Conservation (phyloP, 192 early-diverging fungal species). For the Coemansia interrupta region DNA sequence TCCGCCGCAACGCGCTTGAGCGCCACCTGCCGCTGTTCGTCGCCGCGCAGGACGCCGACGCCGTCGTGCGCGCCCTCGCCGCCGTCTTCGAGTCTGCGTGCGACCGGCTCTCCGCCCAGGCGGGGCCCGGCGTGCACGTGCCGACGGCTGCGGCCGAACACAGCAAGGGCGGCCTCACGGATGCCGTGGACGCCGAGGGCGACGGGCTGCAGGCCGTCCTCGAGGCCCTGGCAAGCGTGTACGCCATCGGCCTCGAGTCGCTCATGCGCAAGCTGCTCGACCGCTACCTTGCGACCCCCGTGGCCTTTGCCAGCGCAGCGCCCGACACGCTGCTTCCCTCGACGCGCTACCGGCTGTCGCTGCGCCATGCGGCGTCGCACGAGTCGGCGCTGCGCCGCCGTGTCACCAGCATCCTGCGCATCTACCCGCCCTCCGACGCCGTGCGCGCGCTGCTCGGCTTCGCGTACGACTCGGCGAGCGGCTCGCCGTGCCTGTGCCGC, state of each 20-base stretch:
- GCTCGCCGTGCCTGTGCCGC: constrained; percentile 55
- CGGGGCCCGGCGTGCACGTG: not conserved
- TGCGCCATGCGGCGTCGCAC: constrained; percentile 23
- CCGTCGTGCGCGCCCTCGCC: constrained; percentile 17
- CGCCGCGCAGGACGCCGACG: constrained; percentile 12
- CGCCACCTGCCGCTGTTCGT: constrained; percentile 26
- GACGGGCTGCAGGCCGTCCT: constrained; percentile 20
- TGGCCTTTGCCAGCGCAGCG: constrained; percentile 8
- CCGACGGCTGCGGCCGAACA: not conserved
- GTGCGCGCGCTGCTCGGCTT: constrained; percentile 49
- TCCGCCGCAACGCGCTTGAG: constrained; percentile 32
- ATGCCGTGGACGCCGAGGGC: not conserved
- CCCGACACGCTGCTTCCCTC: constrained; percentile 32
- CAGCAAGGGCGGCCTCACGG: not conserved
- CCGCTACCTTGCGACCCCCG: constrained; percentile 27
- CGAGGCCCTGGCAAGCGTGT: constrained; percentile 31
- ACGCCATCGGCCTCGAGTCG: constrained; percentile 29
- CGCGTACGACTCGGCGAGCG: constrained; percentile 48
- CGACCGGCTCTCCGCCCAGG: constrained; percentile 1
- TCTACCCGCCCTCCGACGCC: constrained; percentile 31
- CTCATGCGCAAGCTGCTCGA: constrained; percentile 29
- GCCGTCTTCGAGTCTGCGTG: constrained; percentile 36
- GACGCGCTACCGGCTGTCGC: constrained; percentile 28
- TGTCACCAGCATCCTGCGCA: constrained; percentile 54
- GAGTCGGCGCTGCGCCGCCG: constrained; percentile 51